Percentiles rank a stretch among this genome's conserved stretches.
Evolutionary conservation across 176 grass and related monocot species (phyloP).

Genomic region (Aegilops bicornis): DNA sequence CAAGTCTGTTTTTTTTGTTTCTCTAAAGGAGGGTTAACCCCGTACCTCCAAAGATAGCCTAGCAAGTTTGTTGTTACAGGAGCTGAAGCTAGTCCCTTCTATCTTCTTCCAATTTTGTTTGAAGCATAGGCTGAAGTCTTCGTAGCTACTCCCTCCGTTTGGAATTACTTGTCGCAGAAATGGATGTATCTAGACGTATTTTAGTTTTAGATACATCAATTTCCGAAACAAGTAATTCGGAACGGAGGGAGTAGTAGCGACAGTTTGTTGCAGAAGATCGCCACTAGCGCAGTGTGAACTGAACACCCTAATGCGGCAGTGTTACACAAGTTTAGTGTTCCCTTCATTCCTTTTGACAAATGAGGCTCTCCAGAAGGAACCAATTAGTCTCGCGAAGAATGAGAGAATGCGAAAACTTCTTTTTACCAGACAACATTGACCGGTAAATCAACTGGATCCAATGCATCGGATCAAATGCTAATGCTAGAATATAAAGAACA

Average conservation of each 20-base stretch:
- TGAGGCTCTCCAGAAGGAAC: background rate
- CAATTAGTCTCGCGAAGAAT: background rate
- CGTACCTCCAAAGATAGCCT: too few relatives aligned
- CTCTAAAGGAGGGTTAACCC: too few relatives aligned
- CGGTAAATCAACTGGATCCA: background rate
- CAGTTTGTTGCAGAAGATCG: background rate
- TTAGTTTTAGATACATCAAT: too few relatives aligned
- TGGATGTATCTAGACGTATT: too few relatives aligned
- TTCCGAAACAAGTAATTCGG: too few relatives aligned
- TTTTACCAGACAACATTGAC: background rate
- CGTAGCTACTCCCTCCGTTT: too few relatives aligned
- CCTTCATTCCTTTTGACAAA: background rate
- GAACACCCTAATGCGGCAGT: background rate
- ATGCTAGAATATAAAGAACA: background rate
- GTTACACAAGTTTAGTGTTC: background rate
- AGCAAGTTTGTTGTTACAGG: background rate
- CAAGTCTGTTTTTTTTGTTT: too few relatives aligned
- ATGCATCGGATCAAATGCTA: constrained; percentile 8
- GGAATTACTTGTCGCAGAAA: too few relatives aligned
- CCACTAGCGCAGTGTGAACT: background rate
- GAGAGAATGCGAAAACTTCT: background rate
- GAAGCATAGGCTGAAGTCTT: background rate
- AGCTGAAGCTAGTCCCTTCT: background rate
- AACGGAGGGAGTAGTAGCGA: too few relatives aligned
- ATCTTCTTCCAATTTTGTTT: background rate